phyloP scores from a whole-genome alignment of 495 filamentous ascomycete species.

The Penicillium macrosclerotiorum region DNA sequence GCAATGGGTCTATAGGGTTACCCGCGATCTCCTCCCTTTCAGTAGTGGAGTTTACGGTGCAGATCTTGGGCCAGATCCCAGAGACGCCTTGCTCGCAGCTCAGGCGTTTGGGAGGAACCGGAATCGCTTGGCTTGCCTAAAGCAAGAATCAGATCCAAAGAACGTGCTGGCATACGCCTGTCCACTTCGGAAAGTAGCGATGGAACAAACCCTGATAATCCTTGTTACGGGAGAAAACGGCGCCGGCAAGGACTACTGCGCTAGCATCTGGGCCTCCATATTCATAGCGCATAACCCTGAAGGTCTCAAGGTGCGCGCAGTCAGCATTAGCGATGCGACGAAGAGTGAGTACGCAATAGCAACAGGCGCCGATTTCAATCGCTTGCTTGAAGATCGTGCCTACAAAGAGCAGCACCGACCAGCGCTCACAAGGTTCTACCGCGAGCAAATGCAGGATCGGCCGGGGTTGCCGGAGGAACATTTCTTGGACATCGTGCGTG shows the following conservation, averaged over 20 bases:
- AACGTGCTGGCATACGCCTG: constrained; percentile 56
- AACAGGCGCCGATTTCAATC: constrained; percentile 48
- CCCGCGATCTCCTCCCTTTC: constrained; percentile 45
- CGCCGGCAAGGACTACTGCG: constrained; percentile 63
- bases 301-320: constrained; percentile 39
- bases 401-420: constrained; percentile 63
- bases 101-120: constrained; percentile 58
- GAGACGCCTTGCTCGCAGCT: constrained; percentile 50
- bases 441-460: constrained; percentile 43
- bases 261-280: constrained; percentile 48
- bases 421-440: constrained; percentile 54
- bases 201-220: constrained; percentile 51
- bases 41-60: constrained; percentile 56
- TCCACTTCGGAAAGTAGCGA: constrained; percentile 43
- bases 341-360: constrained; percentile 59
- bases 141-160: constrained; percentile 48
- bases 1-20: constrained; percentile 58
- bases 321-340: constrained; percentile 59
- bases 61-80: constrained; percentile 62
- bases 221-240: constrained; percentile 59
- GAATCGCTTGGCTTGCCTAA: constrained; percentile 51
- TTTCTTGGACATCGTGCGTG: constrained; percentile 50
- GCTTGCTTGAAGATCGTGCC: constrained; percentile 50
- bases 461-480: constrained; percentile 54
- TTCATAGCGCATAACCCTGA: constrained; percentile 31